Evolutionary conservation across 257 asterid species (phyloP), one percentile per base, ranked within the genome.

Genomic region (Lavandula angustifolia): DNA sequence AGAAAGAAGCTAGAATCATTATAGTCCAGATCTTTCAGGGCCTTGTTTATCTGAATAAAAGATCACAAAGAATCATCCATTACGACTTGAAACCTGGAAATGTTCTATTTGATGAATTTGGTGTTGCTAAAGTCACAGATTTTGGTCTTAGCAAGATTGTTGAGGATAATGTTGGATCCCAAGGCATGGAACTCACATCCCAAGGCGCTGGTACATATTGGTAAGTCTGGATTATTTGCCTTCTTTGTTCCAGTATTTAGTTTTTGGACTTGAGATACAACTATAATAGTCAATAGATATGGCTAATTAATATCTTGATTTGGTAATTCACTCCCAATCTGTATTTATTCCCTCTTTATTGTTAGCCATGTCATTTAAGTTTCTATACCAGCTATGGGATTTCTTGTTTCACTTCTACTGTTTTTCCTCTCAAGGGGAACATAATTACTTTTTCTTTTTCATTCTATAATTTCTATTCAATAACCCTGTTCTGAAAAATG

Each of bases 121-220:
- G 95, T 40, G 69, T 83, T 68, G 96, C 99, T 71, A 90, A 90
- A 77, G 90, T 94, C 62, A 90, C 99, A 38, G 99, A 94, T 85
- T 94, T 94, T 72, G 99, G 99, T 69, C 97, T 90, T 70, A 94
- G 99, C 87, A 94, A 94, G 92, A 94, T 94, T 53, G 95, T 94
- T 62, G 99, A 90, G 82, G 95, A 87, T 64, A 82, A 90, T 79
- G 99, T 90, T 67, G 99, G 99, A 64, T 94, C 99, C 60, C 96
- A 86, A 75, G 99, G 99, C 72, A 94, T 94, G 99, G 99, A 94
- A 78, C 97, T 94, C 67, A 94, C 99, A 2, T 94, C 99, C 41
- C 99, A 94, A 74, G 99, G 99, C 32, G 99, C 99, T 17, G 99
- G 99, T 74, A 94, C 99, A 44, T 94, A 94, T 82, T 94, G 99